Conservation (phyloP, 768 basidiomycete species). For the Lyophyllum atratum region DNA sequence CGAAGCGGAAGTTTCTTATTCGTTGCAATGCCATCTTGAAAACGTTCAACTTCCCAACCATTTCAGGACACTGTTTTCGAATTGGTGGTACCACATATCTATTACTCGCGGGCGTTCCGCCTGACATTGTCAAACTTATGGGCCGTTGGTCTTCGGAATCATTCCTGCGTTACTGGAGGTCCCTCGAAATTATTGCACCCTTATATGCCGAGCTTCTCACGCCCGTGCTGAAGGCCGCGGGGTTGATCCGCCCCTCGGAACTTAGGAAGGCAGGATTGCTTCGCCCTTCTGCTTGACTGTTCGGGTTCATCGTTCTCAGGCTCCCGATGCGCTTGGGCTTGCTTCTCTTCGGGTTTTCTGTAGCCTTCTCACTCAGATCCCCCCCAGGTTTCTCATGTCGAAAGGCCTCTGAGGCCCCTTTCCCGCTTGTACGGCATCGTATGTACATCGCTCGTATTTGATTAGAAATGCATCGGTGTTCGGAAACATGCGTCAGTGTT, state of each 20-base stretch:
- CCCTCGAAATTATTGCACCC: background rate
- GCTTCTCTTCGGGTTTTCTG: too few relatives aligned
- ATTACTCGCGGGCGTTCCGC: conserved; percentile 18
- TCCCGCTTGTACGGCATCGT: too few relatives aligned
- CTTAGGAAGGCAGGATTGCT: too few relatives aligned
- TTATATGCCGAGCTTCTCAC: background rate
- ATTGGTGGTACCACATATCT: conserved; percentile 26
- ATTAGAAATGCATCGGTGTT: too few relatives aligned
- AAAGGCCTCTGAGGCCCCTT: too few relatives aligned
- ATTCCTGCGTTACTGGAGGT: conserved; percentile 3
- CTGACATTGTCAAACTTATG: conserved; percentile 28
- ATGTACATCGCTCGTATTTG: too few relatives aligned
- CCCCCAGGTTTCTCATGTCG: too few relatives aligned
- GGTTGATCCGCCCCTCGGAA: background rate
- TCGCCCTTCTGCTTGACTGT: too few relatives aligned
- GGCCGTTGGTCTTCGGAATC: conserved; percentile 29
- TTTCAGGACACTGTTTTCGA: conserved; percentile 19
- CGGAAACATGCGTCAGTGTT: too few relatives aligned
- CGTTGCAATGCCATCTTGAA: background rate
- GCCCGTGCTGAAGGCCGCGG: background rate
- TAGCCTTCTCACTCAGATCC: too few relatives aligned
- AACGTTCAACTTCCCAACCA: background rate
- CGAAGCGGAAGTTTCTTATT: background rate
- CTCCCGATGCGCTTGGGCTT: too few relatives aligned
- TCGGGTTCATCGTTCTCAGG: too few relatives aligned